Base-by-base conservation (phyloP, 305 asterid species). In the Rubia balearica region DNA sequence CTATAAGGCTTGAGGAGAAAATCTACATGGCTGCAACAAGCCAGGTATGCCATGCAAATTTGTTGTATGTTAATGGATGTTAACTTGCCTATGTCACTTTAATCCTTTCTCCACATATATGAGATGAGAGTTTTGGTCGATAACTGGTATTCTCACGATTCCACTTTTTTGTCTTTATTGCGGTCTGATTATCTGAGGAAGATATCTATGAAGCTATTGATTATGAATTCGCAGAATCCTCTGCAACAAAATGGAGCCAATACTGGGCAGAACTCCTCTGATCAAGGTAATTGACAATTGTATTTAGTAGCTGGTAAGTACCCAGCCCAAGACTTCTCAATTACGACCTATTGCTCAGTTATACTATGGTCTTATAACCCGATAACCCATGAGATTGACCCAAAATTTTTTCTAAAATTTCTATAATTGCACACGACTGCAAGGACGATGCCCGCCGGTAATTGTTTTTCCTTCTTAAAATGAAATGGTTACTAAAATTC, bases 1-100 rank as follows among this genome's bases (percentile, higher is more conserved):
- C 95, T 49, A 61, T 83, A 62, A 74, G 87, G 78, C 84, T 83
- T 79, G 97, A 91, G 88, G 92, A 86, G 74, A 86, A 84, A 74
- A 86, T 82, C 61, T 89, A 77, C 77, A 70, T 81, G 59, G 82
- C 89, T 36, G 91, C 95, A 45, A 87, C 87, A 72, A 86, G 83
- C 77, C 90, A 85, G 89, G 97, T 86, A 78, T 71, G 51, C 70
- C 24, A 21, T 55, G 49, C 38, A 30, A 30, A 30, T 30, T 0
- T 30, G 36, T 30, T 51, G 8, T n/a, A 6, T 51, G 21, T 51
- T 46, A 46, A 3, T 11, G 51, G 51, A 17, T 17, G 60, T n/a
- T 5, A 55, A n/a, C 79, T 61, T 69, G 13, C 43, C 56, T 57
- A 49, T 56, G 27, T 59, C 65, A 22, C 62, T 24, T 9, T 68